Evolutionary conservation across 2,329 filamentous ascomycete species (phyloP).

Genomic region (Aspergillus clavatus): DNA sequence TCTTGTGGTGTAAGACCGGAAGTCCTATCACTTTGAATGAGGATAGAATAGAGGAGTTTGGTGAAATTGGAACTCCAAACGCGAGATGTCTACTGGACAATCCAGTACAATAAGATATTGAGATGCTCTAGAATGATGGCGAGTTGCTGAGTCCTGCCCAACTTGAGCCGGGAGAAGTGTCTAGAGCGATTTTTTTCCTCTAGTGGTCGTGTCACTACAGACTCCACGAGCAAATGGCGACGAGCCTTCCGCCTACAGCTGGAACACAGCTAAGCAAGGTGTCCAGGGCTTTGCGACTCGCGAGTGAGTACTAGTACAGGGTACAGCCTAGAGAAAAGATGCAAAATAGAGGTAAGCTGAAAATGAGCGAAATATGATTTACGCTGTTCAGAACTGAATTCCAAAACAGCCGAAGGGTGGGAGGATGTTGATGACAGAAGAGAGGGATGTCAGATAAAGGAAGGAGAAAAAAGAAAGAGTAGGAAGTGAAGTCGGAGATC

Average conservation of each 20-base stretch:
- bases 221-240: conserved; percentile 31
- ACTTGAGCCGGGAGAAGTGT: conserved; percentile 15
- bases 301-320: conserved; percentile 35
- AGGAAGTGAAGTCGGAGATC: conserved; percentile 12
- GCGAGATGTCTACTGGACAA: conserved; percentile 23
- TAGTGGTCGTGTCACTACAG: conserved; percentile 36
- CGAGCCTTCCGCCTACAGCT: conserved; percentile 36
- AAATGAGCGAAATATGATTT: conserved; percentile 8
- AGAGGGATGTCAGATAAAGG: conserved; percentile 2
- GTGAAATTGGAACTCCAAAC: conserved; percentile 12
- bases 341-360: conserved; percentile 12
- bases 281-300: conserved; percentile 25
- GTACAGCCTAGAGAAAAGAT: conserved; percentile 30
- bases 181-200: conserved; percentile 22
- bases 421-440: conserved; percentile 7
- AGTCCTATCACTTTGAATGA: conserved; percentile 13
- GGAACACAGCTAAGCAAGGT: conserved; percentile 36
- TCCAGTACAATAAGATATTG: conserved; percentile 18
- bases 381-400: background rate
- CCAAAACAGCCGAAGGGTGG: conserved; percentile 1
- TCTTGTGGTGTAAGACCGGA: conserved; percentile 6
- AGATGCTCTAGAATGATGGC: conserved; percentile 14
- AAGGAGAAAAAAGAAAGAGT: conserved; percentile 6
- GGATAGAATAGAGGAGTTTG: conserved; percentile 9
- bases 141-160: conserved; percentile 7